Conservation (phyloP, 106 monocot genomes). For the Platanthera zijinensis region DNA sequence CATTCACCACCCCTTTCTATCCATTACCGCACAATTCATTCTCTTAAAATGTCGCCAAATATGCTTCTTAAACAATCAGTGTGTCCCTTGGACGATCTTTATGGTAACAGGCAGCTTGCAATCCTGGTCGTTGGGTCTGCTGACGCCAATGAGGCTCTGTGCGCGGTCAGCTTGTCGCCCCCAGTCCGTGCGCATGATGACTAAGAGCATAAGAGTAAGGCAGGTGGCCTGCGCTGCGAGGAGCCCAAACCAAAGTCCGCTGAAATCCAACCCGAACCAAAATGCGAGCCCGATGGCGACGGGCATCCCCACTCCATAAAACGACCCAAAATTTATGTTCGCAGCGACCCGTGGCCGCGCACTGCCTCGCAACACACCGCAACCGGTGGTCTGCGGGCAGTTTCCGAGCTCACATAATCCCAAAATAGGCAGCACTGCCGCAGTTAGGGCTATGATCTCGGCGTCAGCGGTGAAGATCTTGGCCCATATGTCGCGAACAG, state of each 20-base stretch:
- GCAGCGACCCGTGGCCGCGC: conserved; percentile 33
- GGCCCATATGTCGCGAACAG: conserved; percentile 32
- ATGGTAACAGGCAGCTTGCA: background rate
- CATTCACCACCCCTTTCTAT: background rate
- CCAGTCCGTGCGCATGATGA: conserved; percentile 32
- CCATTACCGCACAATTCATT: background rate
- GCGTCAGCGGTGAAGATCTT: conserved; percentile 29
- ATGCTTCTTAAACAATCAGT: background rate
- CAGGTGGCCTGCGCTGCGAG: conserved; percentile 40
- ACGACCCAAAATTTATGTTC: conserved; percentile 33
- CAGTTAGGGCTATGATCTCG: conserved; percentile 16
- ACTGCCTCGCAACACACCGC: conserved; percentile 46
- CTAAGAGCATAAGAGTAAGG: conserved; percentile 26
- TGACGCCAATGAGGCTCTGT: conserved; percentile 21
- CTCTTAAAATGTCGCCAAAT: background rate
- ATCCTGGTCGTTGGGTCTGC: background rate
- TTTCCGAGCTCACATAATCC: conserved; percentile 47
- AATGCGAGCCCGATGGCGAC: conserved; percentile 38
- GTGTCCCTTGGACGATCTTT: background rate
- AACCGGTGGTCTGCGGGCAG: conserved; percentile 54
- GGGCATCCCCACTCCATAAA: conserved; percentile 45
- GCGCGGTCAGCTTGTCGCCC: conserved; percentile 27
- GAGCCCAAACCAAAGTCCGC: conserved; percentile 41
- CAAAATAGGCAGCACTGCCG: conserved; percentile 30
- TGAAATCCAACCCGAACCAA: conserved; percentile 23